Conservation (phyloP, 208 protist species). For the Balamuthia mandrillaris region DNA sequence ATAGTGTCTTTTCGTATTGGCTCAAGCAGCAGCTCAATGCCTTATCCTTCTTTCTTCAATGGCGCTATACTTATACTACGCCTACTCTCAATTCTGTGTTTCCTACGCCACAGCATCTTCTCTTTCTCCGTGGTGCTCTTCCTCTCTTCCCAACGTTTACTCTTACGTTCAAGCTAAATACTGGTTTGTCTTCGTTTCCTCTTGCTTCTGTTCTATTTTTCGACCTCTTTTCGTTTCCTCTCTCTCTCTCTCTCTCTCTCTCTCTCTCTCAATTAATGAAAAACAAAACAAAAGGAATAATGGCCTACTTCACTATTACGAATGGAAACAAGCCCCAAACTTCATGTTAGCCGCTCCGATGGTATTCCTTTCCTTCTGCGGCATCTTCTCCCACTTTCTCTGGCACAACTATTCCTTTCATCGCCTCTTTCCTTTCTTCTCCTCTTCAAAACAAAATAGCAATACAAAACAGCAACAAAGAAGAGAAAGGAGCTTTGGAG, state of each 20-base stretch:
- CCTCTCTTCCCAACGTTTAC: constrained; percentile 50
- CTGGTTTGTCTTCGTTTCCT: constrained; percentile 32
- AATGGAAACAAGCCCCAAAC: constrained; percentile 53
- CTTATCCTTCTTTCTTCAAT: too few species aligned
- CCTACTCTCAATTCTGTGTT: too few species aligned
- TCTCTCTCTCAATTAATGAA: too few species aligned
- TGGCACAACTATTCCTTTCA: neutral
- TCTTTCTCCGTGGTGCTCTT: constrained; percentile 28
- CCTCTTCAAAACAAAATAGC: neutral
- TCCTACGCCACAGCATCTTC: too few species aligned
- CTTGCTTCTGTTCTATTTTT: neutral
- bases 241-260: too few species aligned
- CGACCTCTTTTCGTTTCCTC: neutral
- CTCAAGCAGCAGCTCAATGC: too few species aligned
- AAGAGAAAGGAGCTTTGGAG: neutral
- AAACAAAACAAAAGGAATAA: constrained; percentile 50
- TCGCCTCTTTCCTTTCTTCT: neutral
- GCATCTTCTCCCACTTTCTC: neutral
- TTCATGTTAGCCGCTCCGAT: constrained; percentile 64
- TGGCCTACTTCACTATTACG: constrained; percentile 61
- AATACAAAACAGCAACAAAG: neutral
- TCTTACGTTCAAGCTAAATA: constrained; percentile 55
- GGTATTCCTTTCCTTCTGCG: constrained; percentile 29
- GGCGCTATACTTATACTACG: too few species aligned
- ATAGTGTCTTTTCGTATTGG: too few species aligned